Percentiles rank a stretch among this genome's conserved stretches.
These are phyloP conservation scores for Bipolaris cookei DNA, from an alignment of 2,329 filamentous ascomycete species.

Conservation along the genomic window DNA sequence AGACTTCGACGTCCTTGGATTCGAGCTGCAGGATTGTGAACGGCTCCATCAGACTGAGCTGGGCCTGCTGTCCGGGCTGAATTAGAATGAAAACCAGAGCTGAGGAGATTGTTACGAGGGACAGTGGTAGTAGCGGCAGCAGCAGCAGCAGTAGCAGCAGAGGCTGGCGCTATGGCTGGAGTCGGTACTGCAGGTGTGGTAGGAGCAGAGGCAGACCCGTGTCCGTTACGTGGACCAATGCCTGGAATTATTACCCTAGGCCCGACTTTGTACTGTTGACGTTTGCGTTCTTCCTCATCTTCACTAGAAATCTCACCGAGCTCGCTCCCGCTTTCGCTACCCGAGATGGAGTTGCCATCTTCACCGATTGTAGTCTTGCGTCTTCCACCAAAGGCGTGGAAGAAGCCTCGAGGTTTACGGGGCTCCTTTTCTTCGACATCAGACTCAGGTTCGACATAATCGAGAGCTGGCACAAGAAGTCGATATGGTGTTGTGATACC, in stretches of 20 bases:
- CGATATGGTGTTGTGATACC: slow-evolving; percentile 89
- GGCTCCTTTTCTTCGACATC: slow-evolving; percentile 27
- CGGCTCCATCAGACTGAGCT: slow-evolving; percentile 14
- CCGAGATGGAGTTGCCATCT: slow-evolving; percentile 40
- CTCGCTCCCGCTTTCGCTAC: slow-evolving; percentile 38
- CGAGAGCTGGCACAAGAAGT: slow-evolving; percentile 79
- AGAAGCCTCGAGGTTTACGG: slow-evolving; percentile 38
- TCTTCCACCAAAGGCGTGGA: slow-evolving; percentile 34
- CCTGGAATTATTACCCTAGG: slow-evolving; percentile 43
- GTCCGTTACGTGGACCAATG: slow-evolving; percentile 35
- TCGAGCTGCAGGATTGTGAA: slow-evolving; percentile 17
- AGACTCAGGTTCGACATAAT: slow-evolving; percentile 47
- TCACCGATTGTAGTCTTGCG: slow-evolving; percentile 39
- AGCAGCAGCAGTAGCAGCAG: background rate
- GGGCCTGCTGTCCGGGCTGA: slow-evolving; percentile 17
- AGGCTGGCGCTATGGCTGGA: background rate
- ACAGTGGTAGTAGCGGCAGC: slow-evolving; percentile 2
- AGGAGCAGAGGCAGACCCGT: slow-evolving; percentile 25
- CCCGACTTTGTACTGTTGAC: slow-evolving; percentile 44
- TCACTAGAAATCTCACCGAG: slow-evolving; percentile 34
- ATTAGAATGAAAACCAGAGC: slow-evolving; percentile 38
- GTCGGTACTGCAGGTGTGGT: background rate
- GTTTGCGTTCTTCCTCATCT: slow-evolving; percentile 40
- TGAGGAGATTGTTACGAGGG: slow-evolving; percentile 24
- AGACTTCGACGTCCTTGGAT: slow-evolving; percentile 24